Base-by-base conservation (phyloP, 2,329 filamentous ascomycete species). In the Periconia sp. region DNA sequence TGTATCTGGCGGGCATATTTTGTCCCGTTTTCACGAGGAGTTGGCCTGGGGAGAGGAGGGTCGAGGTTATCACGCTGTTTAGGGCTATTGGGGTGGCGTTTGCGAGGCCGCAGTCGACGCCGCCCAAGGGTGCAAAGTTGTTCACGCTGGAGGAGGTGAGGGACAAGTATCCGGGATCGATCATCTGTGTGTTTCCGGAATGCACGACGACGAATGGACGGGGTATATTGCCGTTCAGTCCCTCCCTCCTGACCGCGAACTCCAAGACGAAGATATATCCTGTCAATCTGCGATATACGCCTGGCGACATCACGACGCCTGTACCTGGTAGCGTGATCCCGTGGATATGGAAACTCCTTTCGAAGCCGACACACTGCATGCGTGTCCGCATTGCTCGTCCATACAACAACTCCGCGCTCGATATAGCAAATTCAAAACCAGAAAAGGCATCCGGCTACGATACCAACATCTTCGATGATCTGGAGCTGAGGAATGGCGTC, bases 1-100 rank as follows among this genome's bases (percentile, higher is more conserved):
- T 99, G 43, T 99, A 97, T 71, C 84, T 99, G 17, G 90, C 94
- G 46, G 92, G 91, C 51, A 90, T 97, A 63, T 99, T 97, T 76
- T 90, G 96, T 67, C 94, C 94, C 3, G 81, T 99, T 67, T 97
- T 99, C 73, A 95, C 91, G 9, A 77, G 88, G 32, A 89, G 87
- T 0, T 96, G 90, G 69, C 90, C 92, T 0, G 76, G 78, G 46
- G 87, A 84, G 3, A 81, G 83, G 33, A 82, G 85, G 46, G 87
- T 99, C 18, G 84, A 86, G 57, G 86, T 80, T 32, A 83, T 97
- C 33, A 87, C 87, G 3, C 83, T 97, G 4, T 77, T 91, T 30
- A 76, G 83, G 57, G 91, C 92, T 35, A 84, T 95, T 35, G 61
- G 85, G 15, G 83, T 85, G 49, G 88, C 90, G 3, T 85, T 96